These are phyloP conservation scores for Nissolia schottii DNA, from an alignment of 306 rosid species.

Conservation along the genomic window DNA sequence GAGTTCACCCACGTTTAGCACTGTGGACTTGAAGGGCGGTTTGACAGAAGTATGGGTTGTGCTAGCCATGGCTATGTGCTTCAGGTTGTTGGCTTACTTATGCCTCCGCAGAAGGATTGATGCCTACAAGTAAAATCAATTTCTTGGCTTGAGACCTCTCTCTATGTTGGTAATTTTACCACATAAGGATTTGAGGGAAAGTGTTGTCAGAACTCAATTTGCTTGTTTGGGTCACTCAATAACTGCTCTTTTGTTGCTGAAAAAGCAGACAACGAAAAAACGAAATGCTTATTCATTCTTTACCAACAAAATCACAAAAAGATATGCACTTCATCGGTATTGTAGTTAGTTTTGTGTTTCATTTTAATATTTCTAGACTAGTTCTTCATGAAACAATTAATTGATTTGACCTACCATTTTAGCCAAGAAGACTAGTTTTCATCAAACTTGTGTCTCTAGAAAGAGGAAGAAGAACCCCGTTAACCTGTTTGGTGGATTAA, in stretches of 20 bases:
- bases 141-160: constrained; percentile 2
- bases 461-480: too few species aligned
- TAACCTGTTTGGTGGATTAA: too few species aligned
- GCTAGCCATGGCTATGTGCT: constrained; percentile 66
- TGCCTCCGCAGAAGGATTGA: constrained; percentile 63
- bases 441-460: too few species aligned
- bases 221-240: background rate
- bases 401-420: background rate
- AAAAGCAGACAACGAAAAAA: background rate
- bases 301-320: background rate
- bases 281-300: background rate
- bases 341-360: background rate
- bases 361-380: background rate
- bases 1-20: constrained; percentile 73
- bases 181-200: background rate
- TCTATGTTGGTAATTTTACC: background rate
- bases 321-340: too few species aligned
- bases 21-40: constrained; percentile 71
- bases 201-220: background rate
- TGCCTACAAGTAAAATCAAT: constrained; percentile 18
- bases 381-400: background rate
- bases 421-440: too few species aligned
- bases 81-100: constrained; percentile 62
- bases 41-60: constrained; percentile 70
- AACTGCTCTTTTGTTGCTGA: background rate